Percentiles rank a stretch among this genome's conserved stretches.
These are phyloP conservation scores for Magnaporthiopsis incrustans DNA, from an alignment of 2,329 filamentous ascomycete genomes.

Conservation along the genomic window DNA sequence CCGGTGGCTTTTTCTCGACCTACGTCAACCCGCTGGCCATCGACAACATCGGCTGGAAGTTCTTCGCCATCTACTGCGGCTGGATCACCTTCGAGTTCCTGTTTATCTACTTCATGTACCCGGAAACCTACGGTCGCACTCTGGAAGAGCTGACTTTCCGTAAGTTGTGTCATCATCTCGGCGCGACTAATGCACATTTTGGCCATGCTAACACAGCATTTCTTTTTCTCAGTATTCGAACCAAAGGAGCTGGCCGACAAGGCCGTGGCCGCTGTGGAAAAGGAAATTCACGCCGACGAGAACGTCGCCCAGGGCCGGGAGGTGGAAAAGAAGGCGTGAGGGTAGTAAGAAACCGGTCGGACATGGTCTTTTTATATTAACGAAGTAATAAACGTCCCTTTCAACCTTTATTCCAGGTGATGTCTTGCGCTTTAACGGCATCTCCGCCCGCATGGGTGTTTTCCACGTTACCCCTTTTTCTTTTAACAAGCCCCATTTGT, in stretches of 20 bases:
- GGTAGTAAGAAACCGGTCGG: no score
- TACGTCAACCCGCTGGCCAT: conserved; percentile 36
- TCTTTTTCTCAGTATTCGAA: conserved; percentile 9
- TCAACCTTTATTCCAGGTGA: no score
- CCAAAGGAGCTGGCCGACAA: conserved; percentile 8
- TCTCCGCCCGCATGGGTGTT: no score
- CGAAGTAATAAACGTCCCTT: no score
- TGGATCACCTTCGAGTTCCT: conserved; percentile 33
- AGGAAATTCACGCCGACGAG: conserved; percentile 8
- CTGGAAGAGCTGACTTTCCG: conserved; percentile 56
- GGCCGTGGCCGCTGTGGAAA: conserved; percentile 10
- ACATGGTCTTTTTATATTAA: no score
- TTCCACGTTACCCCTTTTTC: no score
- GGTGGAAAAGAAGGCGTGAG: no score
- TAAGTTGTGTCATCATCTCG: conserved; percentile 18
- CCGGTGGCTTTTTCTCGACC: conserved; percentile 26
- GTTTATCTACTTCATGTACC: conserved; percentile 72
- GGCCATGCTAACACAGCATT: no score
- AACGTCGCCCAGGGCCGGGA: neutral
- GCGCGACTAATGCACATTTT: no score
- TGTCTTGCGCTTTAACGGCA: no score
- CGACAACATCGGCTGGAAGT: conserved; percentile 30
- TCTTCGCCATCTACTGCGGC: conserved; percentile 34
- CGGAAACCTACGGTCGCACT: conserved; percentile 74
- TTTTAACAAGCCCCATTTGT: no score